Evolutionary conservation across 331 rosid genomes (phyloP).

Genomic region (Acacia pycnantha): DNA sequence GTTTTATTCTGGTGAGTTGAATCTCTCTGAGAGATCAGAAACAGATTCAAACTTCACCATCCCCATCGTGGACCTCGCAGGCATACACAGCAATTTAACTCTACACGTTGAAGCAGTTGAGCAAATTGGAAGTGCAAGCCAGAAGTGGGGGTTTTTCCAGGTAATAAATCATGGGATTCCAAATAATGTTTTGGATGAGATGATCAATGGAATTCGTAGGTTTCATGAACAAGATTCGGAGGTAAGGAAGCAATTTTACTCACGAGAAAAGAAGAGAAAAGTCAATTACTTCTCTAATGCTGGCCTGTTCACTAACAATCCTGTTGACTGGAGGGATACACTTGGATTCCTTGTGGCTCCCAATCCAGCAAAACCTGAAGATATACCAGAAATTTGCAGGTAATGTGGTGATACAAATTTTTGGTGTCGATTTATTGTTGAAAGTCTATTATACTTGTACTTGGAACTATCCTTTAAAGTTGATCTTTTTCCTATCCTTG

Average conservation of each 20-base stretch:
- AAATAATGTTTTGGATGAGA: conserved; percentile 10
- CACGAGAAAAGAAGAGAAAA: conserved; percentile 2
- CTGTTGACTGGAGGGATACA: conserved; percentile 21
- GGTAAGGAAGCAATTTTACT: conserved; percentile 9
- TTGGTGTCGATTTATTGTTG: neutral
- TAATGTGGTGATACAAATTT: neutral
- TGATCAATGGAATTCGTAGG: conserved; percentile 8
- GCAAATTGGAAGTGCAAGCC: conserved; percentile 2
- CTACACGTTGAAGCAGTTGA: neutral
- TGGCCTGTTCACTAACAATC: neutral
- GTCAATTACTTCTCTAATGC: neutral
- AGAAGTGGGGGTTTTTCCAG: conserved; percentile 39
- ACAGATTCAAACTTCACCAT: neutral
- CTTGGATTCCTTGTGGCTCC: conserved; percentile 3
- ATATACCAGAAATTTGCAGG: neutral
- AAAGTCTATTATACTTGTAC: neutral
- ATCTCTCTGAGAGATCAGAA: neutral
- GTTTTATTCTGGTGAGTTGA: conserved; percentile 25
- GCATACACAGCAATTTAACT: neutral
- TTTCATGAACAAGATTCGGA: conserved; percentile 32
- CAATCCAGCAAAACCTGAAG: conserved; percentile 8
- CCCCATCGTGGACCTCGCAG: conserved; percentile 28
- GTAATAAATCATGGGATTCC: conserved; percentile 36
- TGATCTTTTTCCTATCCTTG: neutral
- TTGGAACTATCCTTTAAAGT: neutral